Percentiles rank a stretch among this genome's conserved stretches.
Evolutionary conservation across 805 yeast genomes (phyloP).

Genomic region (Nakazawaea peltata): DNA sequence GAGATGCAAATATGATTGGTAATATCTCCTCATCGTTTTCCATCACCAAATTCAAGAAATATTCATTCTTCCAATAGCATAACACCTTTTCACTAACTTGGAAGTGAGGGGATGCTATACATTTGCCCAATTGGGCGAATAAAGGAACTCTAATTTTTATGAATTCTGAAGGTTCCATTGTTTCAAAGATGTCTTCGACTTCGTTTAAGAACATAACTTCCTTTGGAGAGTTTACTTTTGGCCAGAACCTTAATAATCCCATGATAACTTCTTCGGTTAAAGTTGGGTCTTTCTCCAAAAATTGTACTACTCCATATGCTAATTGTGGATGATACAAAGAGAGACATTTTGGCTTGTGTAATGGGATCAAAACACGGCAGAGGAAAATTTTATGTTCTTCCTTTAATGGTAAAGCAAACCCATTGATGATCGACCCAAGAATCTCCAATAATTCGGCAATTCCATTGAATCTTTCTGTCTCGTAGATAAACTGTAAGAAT

Average conservation of each 20-base stretch:
- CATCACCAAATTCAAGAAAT: slow-evolving; percentile 80
- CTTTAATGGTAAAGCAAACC: slow-evolving; percentile 93
- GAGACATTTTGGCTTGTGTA: slow-evolving; percentile 85
- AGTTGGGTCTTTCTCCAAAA: slow-evolving; percentile 86
- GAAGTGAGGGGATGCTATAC: slow-evolving; percentile 92
- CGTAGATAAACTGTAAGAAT: slow-evolving; percentile 87
- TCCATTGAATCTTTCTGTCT: slow-evolving; percentile 93
- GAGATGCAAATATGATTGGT: slow-evolving; percentile 85
- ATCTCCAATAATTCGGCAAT: slow-evolving; percentile 92
- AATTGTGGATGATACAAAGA: slow-evolving; percentile 93
- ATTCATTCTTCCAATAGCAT: slow-evolving; percentile 92
- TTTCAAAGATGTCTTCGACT: slow-evolving; percentile 93
- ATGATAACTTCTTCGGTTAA: slow-evolving; percentile 94
- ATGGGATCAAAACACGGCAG: slow-evolving; percentile 78
- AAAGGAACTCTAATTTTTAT: slow-evolving; percentile 86
- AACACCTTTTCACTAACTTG: slow-evolving; percentile 95
- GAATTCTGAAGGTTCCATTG: slow-evolving; percentile 90
- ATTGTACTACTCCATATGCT: slow-evolving; percentile 95
- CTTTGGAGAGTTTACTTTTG: slow-evolving; percentile 88
- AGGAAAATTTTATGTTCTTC: slow-evolving; percentile 94
- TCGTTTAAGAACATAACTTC: slow-evolving; percentile 95
- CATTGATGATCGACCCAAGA: slow-evolving; percentile 92
- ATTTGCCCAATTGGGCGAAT: slow-evolving; percentile 88
- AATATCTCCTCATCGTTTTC: slow-evolving; percentile 89
- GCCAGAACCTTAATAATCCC: slow-evolving; percentile 94